Evolutionary conservation across 2,329 filamentous ascomycete species (phyloP).

Genomic region (Dactylellina cionopaga): DNA sequence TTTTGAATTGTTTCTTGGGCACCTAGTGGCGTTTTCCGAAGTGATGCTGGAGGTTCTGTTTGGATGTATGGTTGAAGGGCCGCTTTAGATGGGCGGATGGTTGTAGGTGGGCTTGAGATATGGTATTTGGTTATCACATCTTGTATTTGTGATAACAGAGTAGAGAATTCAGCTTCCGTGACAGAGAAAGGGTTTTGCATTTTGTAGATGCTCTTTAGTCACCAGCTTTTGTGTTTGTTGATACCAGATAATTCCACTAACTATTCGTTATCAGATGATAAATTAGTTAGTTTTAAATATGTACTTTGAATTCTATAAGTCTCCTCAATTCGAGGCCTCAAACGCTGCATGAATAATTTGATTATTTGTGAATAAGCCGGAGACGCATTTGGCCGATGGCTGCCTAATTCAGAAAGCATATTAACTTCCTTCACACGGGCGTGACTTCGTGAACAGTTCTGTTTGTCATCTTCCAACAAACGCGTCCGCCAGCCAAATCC

Average conservation of each 20-base stretch:
- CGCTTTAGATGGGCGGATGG: slow-evolving; percentile 21
- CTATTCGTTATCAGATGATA: too few relatives aligned
- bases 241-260: not conserved
- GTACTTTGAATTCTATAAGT: not conserved
- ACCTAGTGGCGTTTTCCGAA: slow-evolving; percentile 7
- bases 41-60: slow-evolving; percentile 5
- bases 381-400: slow-evolving; percentile 20
- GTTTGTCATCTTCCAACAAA: slow-evolving; percentile 27
- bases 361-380: not conserved
- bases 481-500: slow-evolving; percentile 19
- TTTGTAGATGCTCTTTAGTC: not conserved
- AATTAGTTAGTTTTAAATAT: too few relatives aligned
- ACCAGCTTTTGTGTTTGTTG: not conserved
- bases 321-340: not conserved
- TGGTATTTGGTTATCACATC: slow-evolving; percentile 43
- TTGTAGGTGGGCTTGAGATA: slow-evolving; percentile 37
- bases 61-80: slow-evolving; percentile 24
- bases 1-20: slow-evolving; percentile 26
- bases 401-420: slow-evolving; percentile 16
- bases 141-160: slow-evolving; percentile 26
- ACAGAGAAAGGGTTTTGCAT: slow-evolving; percentile 42
- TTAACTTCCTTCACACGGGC: not conserved
- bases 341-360: not conserved
- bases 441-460: slow-evolving; percentile 18
- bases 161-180: slow-evolving; percentile 32